Base-by-base conservation (phyloP, 1,139 yeast genomes). In the Pichia norvegensis region DNA sequence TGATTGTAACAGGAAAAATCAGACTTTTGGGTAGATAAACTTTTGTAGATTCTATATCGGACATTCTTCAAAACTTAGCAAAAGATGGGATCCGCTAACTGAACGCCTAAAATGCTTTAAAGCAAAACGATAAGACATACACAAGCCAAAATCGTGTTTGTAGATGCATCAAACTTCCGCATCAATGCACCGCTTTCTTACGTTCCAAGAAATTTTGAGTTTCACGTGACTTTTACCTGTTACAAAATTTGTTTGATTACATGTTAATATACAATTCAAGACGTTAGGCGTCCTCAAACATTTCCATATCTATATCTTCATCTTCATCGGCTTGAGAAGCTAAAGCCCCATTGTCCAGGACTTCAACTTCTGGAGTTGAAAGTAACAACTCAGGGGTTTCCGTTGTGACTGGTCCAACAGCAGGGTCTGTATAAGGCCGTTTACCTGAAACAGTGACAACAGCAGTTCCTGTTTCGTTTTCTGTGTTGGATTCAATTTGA, bases 1-100 rank as follows among this genome's bases (percentile, higher is more conserved):
- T 69, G 25, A 84, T 68, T n/a, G 79, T 79, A 38, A 84, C 78
- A 2, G 94, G 94, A 58, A 73, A 84, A 22, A 82, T 79, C 21
- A 80, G 74, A 45, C 82, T 77, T 44, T 67, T 63, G 25, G 90
- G 87, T 33, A 74, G 57, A 37, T 53, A 54, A 23, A 70, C 54
- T 20, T 61, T 58, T 10, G 72, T 67, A 8, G 52, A 40, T 21
- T 63, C 66, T n/a, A 50, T 40, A 20, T 61, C 63, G 8, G 55
- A 46, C 63, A 61, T 61, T 20, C 19, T 31, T 13, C 13, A 8
- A 31, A 7, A 8, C n/a, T 25, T 27, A 23, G 8, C 14, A 13
- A 9, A 29, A 27, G 29, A 16, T 17, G 13, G 19, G 23, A 9
- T 17, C 33, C 9, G 11, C 25, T 6, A 9, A 23, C 9, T 9